phyloP scores from a whole-genome alignment of 1,284 basidiomycete genomes.

The Cryptococcus amylolentus region DNA sequence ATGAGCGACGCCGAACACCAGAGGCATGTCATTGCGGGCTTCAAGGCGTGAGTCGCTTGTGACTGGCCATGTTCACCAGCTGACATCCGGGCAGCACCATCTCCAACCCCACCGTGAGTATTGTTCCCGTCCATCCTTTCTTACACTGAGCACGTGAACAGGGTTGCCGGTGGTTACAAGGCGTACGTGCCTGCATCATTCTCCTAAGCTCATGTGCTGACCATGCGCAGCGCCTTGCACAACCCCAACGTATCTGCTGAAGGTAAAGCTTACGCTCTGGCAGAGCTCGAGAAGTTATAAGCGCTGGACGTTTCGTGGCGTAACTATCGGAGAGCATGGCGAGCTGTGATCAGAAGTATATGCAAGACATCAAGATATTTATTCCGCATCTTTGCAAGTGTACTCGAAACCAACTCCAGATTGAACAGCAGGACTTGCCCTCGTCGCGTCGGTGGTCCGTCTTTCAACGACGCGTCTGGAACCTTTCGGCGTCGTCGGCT shows the following conservation, averaged over 20 bases:
- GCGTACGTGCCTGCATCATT: not conserved
- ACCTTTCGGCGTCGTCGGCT: no score
- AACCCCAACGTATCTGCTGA: slow-evolving; percentile 22
- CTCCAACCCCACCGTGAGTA: not conserved
- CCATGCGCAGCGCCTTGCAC: slow-evolving; percentile 17
- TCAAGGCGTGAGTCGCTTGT: slow-evolving; percentile 25
- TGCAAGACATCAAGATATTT: no score
- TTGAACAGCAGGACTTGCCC: no score
- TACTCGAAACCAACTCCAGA: no score
- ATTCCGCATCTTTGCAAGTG: no score
- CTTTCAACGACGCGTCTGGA: no score
- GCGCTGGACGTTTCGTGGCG: no score
- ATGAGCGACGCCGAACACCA: slow-evolving; percentile 10
- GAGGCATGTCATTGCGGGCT: slow-evolving; percentile 22
- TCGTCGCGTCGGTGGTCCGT: no score
- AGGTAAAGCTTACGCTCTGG: slow-evolving; percentile 25
- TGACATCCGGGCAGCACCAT: not conserved
- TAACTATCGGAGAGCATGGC: no score
- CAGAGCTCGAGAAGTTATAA: slow-evolving; percentile 12
- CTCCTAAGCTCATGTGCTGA: not conserved
- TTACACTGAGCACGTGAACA: not conserved
- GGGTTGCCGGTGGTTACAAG: not conserved
- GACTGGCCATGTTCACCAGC: no score
- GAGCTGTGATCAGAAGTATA: no score
- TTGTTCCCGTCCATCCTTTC: not conserved